Percentiles rank a stretch among this genome's conserved stretches.
Conservation (phyloP, 2,329 filamentous ascomycete genomes). For the Bertia moriformis region DNA sequence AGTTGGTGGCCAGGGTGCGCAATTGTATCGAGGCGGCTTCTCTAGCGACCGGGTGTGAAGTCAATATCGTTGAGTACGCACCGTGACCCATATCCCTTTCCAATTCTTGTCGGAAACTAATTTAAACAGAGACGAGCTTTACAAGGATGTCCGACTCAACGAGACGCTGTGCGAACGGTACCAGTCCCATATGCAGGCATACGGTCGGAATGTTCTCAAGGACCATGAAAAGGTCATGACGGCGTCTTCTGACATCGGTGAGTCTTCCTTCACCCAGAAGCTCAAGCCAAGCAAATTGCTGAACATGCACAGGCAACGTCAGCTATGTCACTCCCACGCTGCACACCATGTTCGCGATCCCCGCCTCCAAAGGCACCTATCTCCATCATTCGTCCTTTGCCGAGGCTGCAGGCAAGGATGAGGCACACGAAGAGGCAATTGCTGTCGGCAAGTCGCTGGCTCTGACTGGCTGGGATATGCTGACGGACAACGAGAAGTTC, state of each 20-base stretch:
- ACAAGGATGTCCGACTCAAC: conserved; percentile 8
- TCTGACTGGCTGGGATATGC: conserved; percentile 5
- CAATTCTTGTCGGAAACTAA: not conserved
- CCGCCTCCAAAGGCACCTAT: conserved; percentile 6
- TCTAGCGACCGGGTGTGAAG: conserved; percentile 8
- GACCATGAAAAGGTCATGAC: conserved; percentile 4
- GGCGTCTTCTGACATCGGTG: conserved; percentile 12
- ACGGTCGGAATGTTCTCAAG: conserved; percentile 4
- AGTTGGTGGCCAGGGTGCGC: conserved; percentile 5
- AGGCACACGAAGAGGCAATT: conserved; percentile 8
- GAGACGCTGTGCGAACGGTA: conserved; percentile 6
- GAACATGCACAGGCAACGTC: conserved; percentile 6
- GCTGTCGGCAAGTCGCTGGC: conserved; percentile 10
- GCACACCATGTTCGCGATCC: conserved; percentile 5
- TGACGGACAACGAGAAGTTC: not conserved
- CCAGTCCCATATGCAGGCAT: conserved; percentile 5
- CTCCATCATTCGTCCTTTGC: conserved; percentile 11
- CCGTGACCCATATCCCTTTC: not conserved
- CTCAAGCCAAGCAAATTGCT: not conserved
- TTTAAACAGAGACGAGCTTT: conserved; percentile 6
- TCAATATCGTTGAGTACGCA: conserved; percentile 14
- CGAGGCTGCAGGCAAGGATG: conserved; percentile 11
- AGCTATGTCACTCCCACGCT: conserved; percentile 6
- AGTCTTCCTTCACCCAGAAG: not conserved
- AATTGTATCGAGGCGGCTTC: conserved; percentile 11